These are phyloP conservation scores for Phanerochaete sordida DNA, from an alignment of 768 basidiomycete species.

Conservation along the genomic window DNA sequence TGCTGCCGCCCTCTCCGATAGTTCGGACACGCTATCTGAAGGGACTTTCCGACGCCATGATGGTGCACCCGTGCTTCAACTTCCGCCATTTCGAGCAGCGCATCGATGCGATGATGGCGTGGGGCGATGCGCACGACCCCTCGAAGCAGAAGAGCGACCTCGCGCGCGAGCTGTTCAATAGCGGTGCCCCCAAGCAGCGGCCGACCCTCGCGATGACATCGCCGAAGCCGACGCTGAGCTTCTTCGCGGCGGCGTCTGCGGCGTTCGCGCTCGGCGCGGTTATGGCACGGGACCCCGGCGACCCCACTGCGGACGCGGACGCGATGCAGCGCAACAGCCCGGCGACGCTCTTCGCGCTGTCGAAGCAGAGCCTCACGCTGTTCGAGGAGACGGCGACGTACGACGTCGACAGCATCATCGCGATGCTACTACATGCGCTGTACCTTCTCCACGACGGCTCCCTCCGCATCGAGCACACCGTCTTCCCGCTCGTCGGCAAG, in stretches of 20 bases:
- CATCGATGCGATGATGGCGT: constrained; percentile 40
- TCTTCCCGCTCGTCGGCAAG: constrained; percentile 56
- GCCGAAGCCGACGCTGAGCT: constrained; percentile 37
- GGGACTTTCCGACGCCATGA: constrained; percentile 39
- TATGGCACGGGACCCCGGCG: constrained; percentile 17
- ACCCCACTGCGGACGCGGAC: constrained; percentile 12
- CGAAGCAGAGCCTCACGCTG: constrained; percentile 42
- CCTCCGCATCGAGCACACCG: constrained; percentile 36
- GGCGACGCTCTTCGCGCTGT: constrained; percentile 42
- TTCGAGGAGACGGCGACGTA: constrained; percentile 41
- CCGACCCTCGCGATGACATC: constrained; percentile 13
- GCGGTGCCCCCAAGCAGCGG: constrained; percentile 18
- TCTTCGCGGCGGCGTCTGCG: constrained; percentile 59
- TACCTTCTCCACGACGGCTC: constrained; percentile 51
- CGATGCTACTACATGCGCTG: constrained; percentile 56
- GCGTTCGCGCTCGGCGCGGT: constrained; percentile 58
- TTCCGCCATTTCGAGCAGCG: constrained; percentile 44
- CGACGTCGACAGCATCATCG: constrained; percentile 55
- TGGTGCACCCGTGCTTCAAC: constrained; percentile 49
- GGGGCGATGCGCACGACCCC: constrained; percentile 29
- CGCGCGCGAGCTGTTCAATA: constrained; percentile 24
- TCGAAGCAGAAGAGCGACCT: constrained; percentile 16
- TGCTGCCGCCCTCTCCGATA: constrained; percentile 37
- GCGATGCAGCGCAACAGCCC: constrained; percentile 24
- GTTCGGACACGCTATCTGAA: constrained; percentile 35